A percentile compares a stretch with the other conserved stretches of the same genome.
Evolutionary conservation across 176 grass and related monocot species (phyloP).

Genomic region (Aegilops umbellulata): DNA sequence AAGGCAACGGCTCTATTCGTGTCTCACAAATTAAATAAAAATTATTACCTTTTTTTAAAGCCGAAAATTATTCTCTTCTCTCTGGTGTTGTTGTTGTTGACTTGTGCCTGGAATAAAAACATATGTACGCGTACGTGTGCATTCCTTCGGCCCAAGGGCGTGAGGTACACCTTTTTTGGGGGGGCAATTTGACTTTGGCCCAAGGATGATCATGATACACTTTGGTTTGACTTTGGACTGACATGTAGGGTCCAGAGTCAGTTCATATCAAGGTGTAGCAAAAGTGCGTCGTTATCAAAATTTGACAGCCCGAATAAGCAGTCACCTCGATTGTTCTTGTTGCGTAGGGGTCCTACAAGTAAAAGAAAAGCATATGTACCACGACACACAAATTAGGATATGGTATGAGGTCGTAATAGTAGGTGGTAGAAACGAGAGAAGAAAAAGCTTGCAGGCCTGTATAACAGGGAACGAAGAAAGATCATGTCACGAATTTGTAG

Average conservation of each 20-base stretch:
- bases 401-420: not conserved
- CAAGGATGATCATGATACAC: not conserved
- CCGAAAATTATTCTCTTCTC: not conserved
- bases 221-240: not conserved
- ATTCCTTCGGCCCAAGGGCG: no score
- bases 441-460: not conserved
- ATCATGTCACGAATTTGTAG: slow-evolving; percentile 39
- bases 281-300: no score
- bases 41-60: no score
- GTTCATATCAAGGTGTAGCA: no score
- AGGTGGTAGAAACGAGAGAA: not conserved
- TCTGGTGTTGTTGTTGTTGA: slow-evolving; percentile 16
- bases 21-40: not conserved
- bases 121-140: not conserved
- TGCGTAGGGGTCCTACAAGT: not conserved
- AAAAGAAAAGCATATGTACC: not conserved
- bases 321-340: not conserved
- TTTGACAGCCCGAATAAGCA: not conserved
- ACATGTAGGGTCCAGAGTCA: not conserved
- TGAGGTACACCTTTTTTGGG: no score
- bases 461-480: slow-evolving; percentile 23
- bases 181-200: no score
- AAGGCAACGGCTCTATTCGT: slow-evolving; percentile 22
- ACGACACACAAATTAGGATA: not conserved
- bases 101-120: not conserved